Conservation (phyloP, 345 rosid species). For the Populus davidiana region DNA sequence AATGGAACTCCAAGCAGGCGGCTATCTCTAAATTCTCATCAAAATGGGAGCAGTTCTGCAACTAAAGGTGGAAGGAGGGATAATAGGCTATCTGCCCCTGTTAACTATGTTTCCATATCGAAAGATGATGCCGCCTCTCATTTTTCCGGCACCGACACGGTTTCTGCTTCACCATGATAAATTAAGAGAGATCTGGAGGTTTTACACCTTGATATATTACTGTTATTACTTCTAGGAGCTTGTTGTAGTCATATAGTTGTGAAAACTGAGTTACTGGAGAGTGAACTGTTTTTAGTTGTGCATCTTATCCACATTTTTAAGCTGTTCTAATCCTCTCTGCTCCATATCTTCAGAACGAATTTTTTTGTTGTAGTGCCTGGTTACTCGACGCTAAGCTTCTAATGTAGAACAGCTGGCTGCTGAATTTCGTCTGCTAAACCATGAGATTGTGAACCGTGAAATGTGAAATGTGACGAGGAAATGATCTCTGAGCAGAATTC, state of each 20-base stretch:
- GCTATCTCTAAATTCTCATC: conserved; percentile 70
- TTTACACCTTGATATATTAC: conserved; percentile 20
- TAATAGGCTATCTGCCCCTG: conserved; percentile 55
- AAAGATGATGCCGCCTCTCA: conserved; percentile 73
- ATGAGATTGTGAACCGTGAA: not conserved
- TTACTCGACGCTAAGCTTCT: not conserved
- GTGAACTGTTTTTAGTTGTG: conserved; percentile 26
- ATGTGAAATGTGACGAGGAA: too few relatives aligned
- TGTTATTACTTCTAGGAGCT: conserved; percentile 22
- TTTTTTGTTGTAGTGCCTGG: not conserved
- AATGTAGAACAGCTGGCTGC: not conserved
- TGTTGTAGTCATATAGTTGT: conserved; percentile 26
- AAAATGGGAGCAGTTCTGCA: conserved; percentile 65
- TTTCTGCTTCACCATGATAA: conserved; percentile 65
- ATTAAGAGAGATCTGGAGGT: conserved; percentile 21
- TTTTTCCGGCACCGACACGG: conserved; percentile 60
- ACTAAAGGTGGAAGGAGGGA: conserved; percentile 65
- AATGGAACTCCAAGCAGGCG: conserved; percentile 81
- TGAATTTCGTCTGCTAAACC: not conserved
- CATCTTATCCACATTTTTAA: conserved; percentile 15
- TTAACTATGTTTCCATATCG: conserved; percentile 54
- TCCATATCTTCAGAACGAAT: not conserved
- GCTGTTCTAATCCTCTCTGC: conserved; percentile 6
- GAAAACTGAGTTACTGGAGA: conserved; percentile 19
- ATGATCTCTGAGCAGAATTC: too few relatives aligned